Evolutionary conservation across 2,329 filamentous ascomycete species (phyloP), one percentile per base, ranked within the genome.

Genomic region (Coniochaeta prunicola): DNA sequence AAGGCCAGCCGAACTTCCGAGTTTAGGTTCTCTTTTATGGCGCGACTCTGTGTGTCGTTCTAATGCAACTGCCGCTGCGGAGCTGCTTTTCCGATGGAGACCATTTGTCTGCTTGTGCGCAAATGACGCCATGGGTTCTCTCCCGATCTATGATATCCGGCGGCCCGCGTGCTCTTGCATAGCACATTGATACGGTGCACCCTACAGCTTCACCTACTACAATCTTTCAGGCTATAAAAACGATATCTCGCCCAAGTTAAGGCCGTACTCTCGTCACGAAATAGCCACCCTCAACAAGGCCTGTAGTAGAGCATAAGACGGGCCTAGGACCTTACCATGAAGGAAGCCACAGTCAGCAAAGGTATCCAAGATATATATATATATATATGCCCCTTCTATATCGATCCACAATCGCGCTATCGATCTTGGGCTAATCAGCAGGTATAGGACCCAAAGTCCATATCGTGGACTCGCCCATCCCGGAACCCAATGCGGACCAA

Each of bases 391-490:
- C 10, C 21, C 45, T 50, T 50, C 45, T 15, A 2, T 34, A 13
- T 34, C 31, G 31, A 34, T 8, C 36, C 36, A 40, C 10, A 40
- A n/a, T 7, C 15, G n/a, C 15, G 24, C 13, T 50, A 30, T 45
- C 9, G 19, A 4, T 13, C 8, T 34, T 24, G 19, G 2, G 24
- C 53, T 55, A 31, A 55, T 31, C 28, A 30, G 15, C 15, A 33
- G 9, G 10, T 26, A 28, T 48, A 72, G 72, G 68, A 28, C 65
- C 67, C 15, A 59, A 54, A 56, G 75, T 77, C 64, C 57, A 70
- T 53, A 72, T 77, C 55, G 62, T 73, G 57, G 74, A 77, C 65
- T 70, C 71, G 8, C 71, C 74, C 8, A 66, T 77, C 58, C 76
- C 75, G 0, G 64, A 70, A 58, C 72, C 73, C 6, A 68, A 68